Conservation (phyloP, 345 rosid genomes). For the Clausena lansium region DNA sequence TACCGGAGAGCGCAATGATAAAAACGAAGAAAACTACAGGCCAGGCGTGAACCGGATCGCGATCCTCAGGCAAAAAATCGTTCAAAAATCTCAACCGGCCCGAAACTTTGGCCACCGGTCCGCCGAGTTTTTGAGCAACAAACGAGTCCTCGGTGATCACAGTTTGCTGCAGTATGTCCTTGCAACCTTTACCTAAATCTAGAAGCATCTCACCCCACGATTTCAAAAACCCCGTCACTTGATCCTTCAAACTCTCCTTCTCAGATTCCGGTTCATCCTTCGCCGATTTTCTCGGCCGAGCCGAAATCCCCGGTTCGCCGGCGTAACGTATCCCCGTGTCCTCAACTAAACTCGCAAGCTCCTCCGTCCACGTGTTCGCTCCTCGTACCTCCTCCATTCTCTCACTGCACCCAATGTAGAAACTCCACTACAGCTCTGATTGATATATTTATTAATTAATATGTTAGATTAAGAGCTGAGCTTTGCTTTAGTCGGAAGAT, state of each 20-base stretch:
- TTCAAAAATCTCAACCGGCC: slow-evolving; percentile 70
- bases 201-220: slow-evolving; percentile 93
- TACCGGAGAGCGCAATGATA: slow-evolving; percentile 82
- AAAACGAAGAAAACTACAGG: slow-evolving; percentile 67
- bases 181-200: slow-evolving; percentile 77
- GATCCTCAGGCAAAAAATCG: slow-evolving; percentile 95
- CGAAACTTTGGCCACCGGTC: slow-evolving; percentile 60
- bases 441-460: neutral
- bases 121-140: slow-evolving; percentile 63
- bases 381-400: slow-evolving; percentile 61
- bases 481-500: slow-evolving; percentile 22
- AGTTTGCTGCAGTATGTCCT: slow-evolving; percentile 63
- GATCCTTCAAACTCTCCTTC: slow-evolving; percentile 65
- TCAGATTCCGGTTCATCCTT: slow-evolving; percentile 24
- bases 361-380: slow-evolving; percentile 74
- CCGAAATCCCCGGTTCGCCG: slow-evolving; percentile 30
- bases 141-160: slow-evolving; percentile 68
- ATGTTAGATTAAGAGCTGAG: slow-evolving; percentile 10
- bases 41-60: slow-evolving; percentile 88
- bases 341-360: slow-evolving; percentile 58
- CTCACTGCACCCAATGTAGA: slow-evolving; percentile 17
- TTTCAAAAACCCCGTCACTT: slow-evolving; percentile 62
- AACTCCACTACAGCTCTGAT: slow-evolving; percentile 11
- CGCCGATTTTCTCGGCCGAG: slow-evolving; percentile 12
- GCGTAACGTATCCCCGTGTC: slow-evolving; percentile 45